A percentile compares a stretch with the other conserved stretches of the same genome.
These are phyloP conservation scores for Neofusicoccum umdonicola DNA, from an alignment of 2,329 filamentous ascomycete genomes.

Conservation along the genomic window DNA sequence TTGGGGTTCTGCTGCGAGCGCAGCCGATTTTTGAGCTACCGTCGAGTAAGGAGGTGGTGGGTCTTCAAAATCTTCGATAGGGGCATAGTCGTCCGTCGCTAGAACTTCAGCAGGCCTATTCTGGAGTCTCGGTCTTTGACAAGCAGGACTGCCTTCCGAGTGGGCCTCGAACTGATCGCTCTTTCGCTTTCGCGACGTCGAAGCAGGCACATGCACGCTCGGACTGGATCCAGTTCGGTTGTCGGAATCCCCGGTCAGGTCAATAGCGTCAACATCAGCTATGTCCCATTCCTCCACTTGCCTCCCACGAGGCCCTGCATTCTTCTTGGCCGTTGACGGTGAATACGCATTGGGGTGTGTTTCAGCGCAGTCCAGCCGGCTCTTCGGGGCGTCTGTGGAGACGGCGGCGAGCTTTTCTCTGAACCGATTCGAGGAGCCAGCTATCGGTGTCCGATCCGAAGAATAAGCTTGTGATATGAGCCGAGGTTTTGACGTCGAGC, in stretches of 20 bases:
- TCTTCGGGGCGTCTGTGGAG: not conserved
- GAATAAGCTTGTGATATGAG: conserved; percentile 27
- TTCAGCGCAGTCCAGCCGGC: not conserved
- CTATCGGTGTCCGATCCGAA: not conserved
- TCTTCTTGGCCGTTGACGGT: not conserved
- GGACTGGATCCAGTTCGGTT: conserved; percentile 23
- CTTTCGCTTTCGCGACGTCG: conserved; percentile 43
- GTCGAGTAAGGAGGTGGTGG: conserved; percentile 46
- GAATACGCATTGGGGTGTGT: not conserved
- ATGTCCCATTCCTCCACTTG: conserved; percentile 1
- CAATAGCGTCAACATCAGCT: conserved; percentile 30
- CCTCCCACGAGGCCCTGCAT: not conserved
- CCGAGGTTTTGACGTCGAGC: conserved; percentile 38
- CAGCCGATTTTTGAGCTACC: conserved; percentile 27
- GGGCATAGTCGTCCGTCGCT: conserved; percentile 18
- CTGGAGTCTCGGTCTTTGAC: not conserved
- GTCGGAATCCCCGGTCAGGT: conserved; percentile 34
- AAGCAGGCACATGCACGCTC: conserved; percentile 10
- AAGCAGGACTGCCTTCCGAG: conserved; percentile 8
- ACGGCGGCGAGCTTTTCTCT: not conserved
- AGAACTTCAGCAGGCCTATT: not conserved
- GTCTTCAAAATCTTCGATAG: conserved; percentile 12
- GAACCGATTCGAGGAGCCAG: not conserved
- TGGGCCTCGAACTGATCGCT: conserved; percentile 44
- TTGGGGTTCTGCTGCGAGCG: not conserved